Evolutionary conservation across 805 yeast genomes (phyloP), one percentile per base, ranked within the genome.

Genomic region (Metschnikowia cerradonensis): DNA sequence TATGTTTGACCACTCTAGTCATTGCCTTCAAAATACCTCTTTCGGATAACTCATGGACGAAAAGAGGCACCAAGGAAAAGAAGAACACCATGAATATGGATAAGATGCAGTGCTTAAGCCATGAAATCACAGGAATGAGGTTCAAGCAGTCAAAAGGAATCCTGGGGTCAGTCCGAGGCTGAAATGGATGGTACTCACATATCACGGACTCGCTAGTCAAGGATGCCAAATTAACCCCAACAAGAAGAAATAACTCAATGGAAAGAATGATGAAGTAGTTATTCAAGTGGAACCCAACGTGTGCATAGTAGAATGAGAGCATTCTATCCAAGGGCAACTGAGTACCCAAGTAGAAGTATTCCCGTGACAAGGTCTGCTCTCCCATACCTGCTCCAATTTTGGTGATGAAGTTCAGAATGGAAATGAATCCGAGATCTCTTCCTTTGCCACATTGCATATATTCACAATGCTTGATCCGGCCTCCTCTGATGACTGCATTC

Each of bases 351-450:
- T 86, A 86, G 70, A 83, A 87, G 67, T 87, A 87, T 67, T 87
- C 95, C 72, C 95, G 79, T 26, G 91, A 86, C 53, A 87, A 73
- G 84, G 87, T 84, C 68, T 87, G 95, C 70, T 87, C 95, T 68
- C 94, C 94, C 95, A 87, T 87, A 71, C 95, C 95, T 59, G 94
- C 91, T 70, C 95, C 95, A 78, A 87, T 86, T 71, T 87, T 87
- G 39, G 91, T 86, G 20, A 90, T 86, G 78, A 87, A 87, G 70
- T 87, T 87, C 77, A 86, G 76, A 71, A 87, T 86, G 4, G 94
- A 86, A 52, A 90, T 90, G 69, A 87, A 87, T 65, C 95, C 95
- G 62, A 87, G 77, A 78, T 87, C 95, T 77, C 95, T 78, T 67
- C 95, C 95, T 71, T 87, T 87, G 72, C 95, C 95, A 80, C 95